Evolutionary conservation across 2,329 filamentous ascomycete genomes (phyloP), one percentile per base, ranked within the genome.

Genomic region (Neocatenulostroma microsporum): DNA sequence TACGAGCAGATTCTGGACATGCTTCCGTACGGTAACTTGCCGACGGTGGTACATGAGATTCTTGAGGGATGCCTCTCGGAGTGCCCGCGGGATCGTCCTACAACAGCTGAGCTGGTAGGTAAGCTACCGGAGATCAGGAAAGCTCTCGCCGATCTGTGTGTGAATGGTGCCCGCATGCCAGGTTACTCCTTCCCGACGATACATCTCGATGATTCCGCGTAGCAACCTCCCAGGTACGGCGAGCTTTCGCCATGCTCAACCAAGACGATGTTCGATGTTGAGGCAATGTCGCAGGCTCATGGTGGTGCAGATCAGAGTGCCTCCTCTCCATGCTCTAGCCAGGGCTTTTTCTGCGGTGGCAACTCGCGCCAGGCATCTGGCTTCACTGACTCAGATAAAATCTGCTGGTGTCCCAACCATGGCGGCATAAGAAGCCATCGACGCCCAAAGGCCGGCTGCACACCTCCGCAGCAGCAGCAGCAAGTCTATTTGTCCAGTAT

Each of bases 341-440:
- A 8, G n/a, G 9, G n/a, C n/a, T 8, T 24, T 24, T n/a, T 8
- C 23, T 8, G 8, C 10, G n/a, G 26, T 28, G 26, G 13, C 8
- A 14, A 13, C 12, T 11, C 31, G 10, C 31, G 7, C n/a, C n/a
- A n/a, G 10, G 17, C 28, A n/a, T 18, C 24, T 15, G 33, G 33
- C 33, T 36, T 25, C 21, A 12, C 21, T 8, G 33, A 36, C 20
- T 28, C 26, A 14, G n/a, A n/a, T 14, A n/a, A 24, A 14, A 15
- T 36, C 11, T 36, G 33, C 19, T 27, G 21, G 24, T 30, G 24
- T 36, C 15, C 24, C 14, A 30, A 30, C 14, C 34, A 29, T 27
- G 10, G 14, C n/a, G 5, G n/a, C 14, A 4, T 36, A 2, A 30
- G 25, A 2, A 30, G 25, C 19, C 24, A 18, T 15, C 24, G 24